phyloP scores from a whole-genome alignment of 768 basidiomycete species.

The Agaricus subrufescens region DNA sequence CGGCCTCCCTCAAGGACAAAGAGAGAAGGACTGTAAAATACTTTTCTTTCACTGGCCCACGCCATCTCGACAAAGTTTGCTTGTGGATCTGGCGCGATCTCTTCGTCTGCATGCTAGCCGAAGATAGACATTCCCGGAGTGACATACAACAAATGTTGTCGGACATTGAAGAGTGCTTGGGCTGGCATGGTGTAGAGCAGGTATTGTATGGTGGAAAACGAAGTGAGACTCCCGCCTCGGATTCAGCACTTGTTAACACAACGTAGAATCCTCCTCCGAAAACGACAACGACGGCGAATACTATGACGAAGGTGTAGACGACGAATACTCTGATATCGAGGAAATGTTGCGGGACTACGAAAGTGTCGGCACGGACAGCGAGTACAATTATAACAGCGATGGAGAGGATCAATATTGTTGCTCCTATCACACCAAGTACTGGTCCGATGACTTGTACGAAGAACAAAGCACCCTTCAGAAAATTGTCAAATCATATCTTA shows the following conservation, averaged over 20 bases:
- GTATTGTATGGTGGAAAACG: slow-evolving; percentile 53
- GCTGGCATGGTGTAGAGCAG: slow-evolving; percentile 47
- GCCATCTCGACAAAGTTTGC: slow-evolving; percentile 38
- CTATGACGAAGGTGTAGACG: slow-evolving; percentile 22
- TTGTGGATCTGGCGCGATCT: slow-evolving; percentile 72
- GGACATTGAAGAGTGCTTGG: slow-evolving; percentile 50
- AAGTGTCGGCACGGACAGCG: slow-evolving; percentile 21
- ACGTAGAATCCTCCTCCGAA: slow-evolving; percentile 13
- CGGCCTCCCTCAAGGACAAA: slow-evolving; percentile 39
- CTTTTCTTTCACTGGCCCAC: slow-evolving; percentile 44
- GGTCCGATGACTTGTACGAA: slow-evolving; percentile 38
- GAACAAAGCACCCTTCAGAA: slow-evolving; percentile 37
- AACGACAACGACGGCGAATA: slow-evolving; percentile 22
- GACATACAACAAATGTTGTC: slow-evolving; percentile 48
- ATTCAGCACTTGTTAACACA: not conserved
- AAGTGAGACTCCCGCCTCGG: slow-evolving; percentile 29
- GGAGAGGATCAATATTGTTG: slow-evolving; percentile 25
- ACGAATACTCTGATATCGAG: slow-evolving; percentile 15
- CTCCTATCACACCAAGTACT: slow-evolving; percentile 43
- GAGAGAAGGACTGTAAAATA: slow-evolving; percentile 40
- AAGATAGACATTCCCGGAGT: slow-evolving; percentile 22
- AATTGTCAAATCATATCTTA: slow-evolving; percentile 41
- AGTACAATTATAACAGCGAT: slow-evolving; percentile 18
- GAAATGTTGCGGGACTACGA: slow-evolving; percentile 26
- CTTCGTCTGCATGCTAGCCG: slow-evolving; percentile 45